Percentiles rank a stretch among this genome's conserved stretches.
phyloP scores from a whole-genome alignment of 495 filamentous ascomycete genomes.

The Aspergillus funiculosus region DNA sequence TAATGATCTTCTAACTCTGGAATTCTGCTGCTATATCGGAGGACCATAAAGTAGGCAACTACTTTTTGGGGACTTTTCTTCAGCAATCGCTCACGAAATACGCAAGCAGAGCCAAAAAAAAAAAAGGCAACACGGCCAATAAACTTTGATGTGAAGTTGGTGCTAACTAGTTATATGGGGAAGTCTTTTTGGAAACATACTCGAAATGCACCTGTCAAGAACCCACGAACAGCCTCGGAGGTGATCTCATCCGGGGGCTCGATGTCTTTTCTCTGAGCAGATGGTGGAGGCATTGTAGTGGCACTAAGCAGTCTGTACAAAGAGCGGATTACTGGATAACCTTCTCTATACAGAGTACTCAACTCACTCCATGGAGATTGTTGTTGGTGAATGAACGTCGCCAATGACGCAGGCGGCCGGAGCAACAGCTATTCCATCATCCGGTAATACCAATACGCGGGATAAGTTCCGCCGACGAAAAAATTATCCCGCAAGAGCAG shows the following conservation, averaged over 20 bases:
- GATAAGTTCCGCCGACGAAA: slow-evolving; percentile 10
- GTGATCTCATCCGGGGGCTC: slow-evolving; percentile 42
- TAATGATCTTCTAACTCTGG: neutral
- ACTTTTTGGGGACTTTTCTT: too few species aligned
- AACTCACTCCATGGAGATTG: too few species aligned
- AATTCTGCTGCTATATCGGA: too few species aligned
- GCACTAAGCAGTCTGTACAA: slow-evolving; percentile 1
- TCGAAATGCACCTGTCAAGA: slow-evolving; percentile 41
- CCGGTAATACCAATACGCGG: slow-evolving; percentile 14
- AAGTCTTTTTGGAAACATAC: slow-evolving; percentile 26
- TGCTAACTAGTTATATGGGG: neutral
- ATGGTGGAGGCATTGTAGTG: slow-evolving; percentile 40
- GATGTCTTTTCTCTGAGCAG: slow-evolving; percentile 31
- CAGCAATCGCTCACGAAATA: neutral
- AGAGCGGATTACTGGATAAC: too few species aligned
- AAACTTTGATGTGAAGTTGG: too few species aligned
- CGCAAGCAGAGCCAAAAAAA: slow-evolving; percentile 1
- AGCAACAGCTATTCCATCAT: slow-evolving; percentile 13
- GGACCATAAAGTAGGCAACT: too few species aligned
- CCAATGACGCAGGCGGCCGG: slow-evolving; percentile 15
- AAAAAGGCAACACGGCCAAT: neutral
- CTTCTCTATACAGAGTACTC: too few species aligned
- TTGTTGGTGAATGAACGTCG: too few species aligned
- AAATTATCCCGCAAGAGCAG: neutral
- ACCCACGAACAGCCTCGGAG: slow-evolving; percentile 37